A percentile compares a stretch with the other conserved stretches of the same genome.
phyloP scores from a whole-genome alignment of 73 alveolate species.

The Stentor coeruleus region DNA sequence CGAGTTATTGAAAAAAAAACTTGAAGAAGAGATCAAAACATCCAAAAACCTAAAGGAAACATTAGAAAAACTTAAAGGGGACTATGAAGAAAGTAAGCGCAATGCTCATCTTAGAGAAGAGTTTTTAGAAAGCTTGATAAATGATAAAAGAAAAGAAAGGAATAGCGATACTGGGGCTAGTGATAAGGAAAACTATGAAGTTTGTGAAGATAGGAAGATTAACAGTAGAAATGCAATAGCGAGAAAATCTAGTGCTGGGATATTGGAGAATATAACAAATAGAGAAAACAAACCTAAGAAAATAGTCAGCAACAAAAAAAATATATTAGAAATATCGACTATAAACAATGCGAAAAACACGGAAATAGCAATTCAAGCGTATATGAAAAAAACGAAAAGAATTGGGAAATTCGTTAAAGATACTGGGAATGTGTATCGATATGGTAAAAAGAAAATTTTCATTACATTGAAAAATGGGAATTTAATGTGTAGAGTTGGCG shows the following conservation, averaged over 20 bases:
- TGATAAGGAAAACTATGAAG: no score
- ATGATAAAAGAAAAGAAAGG: not conserved
- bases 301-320: no score
- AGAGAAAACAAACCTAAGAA: no score
- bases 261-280: no score
- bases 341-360: no score
- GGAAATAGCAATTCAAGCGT: not conserved
- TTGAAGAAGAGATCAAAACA: not conserved
- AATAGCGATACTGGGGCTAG: no score
- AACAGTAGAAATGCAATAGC: no score
- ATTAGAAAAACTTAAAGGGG: not conserved
- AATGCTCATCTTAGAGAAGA: not conserved
- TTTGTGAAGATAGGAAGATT: no score
- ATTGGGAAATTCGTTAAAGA: not conserved
- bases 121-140: not conserved
- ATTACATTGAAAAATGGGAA: not conserved
- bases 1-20: not conserved
- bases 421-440: not conserved
- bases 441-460: not conserved
- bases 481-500: not conserved
- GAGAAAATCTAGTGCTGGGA: no score
- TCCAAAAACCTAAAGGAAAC: not conserved
- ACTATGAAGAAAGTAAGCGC: not conserved
- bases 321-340: no score
- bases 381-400: not conserved